These are phyloP conservation scores for Ustilago curta DNA, from an alignment of 1,284 basidiomycete species.

Conservation along the genomic window DNA sequence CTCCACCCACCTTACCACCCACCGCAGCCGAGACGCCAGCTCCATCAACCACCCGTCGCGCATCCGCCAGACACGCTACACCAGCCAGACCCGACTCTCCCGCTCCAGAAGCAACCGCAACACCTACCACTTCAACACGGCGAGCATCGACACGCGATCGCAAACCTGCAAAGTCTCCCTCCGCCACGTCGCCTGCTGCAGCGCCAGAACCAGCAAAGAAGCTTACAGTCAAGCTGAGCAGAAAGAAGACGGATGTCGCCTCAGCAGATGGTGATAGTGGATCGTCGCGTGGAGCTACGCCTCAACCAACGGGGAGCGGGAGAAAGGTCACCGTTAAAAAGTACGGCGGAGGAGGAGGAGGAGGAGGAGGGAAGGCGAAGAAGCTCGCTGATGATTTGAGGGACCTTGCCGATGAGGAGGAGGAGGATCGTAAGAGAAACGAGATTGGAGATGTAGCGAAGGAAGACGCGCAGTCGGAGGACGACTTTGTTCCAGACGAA, in stretches of 20 bases:
- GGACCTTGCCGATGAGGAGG: constrained; percentile 27
- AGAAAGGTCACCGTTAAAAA: constrained; percentile 23
- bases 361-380: constrained; percentile 8
- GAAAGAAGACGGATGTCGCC: constrained; percentile 11
- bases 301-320: constrained; percentile 18
- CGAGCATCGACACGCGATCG: constrained; percentile 26
- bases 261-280: constrained; percentile 15
- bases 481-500: constrained; percentile 10
- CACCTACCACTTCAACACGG: background rate
- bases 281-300: constrained; percentile 18
- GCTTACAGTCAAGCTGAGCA: constrained; percentile 18
- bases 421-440: constrained; percentile 8
- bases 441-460: background rate
- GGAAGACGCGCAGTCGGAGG: constrained; percentile 5
- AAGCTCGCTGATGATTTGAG: constrained; percentile 25
- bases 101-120: background rate
- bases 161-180: constrained; percentile 1
- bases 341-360: background rate
- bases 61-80: constrained; percentile 1
- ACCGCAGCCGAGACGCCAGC: background rate
- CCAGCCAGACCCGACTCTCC: constrained; percentile 4
- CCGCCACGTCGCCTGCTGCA: background rate
- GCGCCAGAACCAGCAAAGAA: constrained; percentile 12
- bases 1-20: background rate
- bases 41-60: constrained; percentile 9